These are phyloP conservation scores for Corchorus olitorius DNA, from an alignment of 345 rosid genomes.

Conservation along the genomic window DNA sequence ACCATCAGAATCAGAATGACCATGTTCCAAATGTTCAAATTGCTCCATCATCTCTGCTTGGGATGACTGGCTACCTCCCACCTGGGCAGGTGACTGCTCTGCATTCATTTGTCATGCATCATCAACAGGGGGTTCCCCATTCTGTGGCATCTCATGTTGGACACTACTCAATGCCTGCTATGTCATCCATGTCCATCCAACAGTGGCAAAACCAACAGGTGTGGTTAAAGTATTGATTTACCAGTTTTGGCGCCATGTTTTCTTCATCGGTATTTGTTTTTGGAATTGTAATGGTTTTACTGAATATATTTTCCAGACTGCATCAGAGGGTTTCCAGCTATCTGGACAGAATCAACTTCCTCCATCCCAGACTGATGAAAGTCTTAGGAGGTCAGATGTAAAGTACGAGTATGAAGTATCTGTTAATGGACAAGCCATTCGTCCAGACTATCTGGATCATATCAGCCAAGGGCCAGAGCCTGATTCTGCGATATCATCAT, in stretches of 20 bases:
- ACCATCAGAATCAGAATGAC: constrained; percentile 37
- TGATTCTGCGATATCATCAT: constrained; percentile 49
- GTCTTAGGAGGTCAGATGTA: constrained; percentile 45
- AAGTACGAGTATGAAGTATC: constrained; percentile 59
- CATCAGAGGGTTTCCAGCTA: constrained; percentile 50
- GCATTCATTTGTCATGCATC: constrained; percentile 78
- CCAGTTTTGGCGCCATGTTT: neutral
- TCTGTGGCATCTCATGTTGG: constrained; percentile 64
- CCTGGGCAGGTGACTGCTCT: constrained; percentile 76
- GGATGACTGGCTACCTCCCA: constrained; percentile 67
- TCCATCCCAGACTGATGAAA: constrained; percentile 57
- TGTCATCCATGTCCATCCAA: constrained; percentile 46
- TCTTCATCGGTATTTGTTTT: neutral
- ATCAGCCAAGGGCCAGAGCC: constrained; percentile 48
- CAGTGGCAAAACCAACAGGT: constrained; percentile 86
- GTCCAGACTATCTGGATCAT: constrained; percentile 54
- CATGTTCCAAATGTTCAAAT: constrained; percentile 52
- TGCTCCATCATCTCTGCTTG: constrained; percentile 61
- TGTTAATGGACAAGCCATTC: constrained; percentile 58
- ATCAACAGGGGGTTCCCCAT: constrained; percentile 72
- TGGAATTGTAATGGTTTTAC: neutral
- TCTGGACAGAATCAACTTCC: constrained; percentile 51
- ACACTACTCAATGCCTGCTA: constrained; percentile 51
- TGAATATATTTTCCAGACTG: constrained; percentile 43
- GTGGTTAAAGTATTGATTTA: constrained; percentile 10